Conservation (phyloP, 352 stramenopile species). For the Phytophthora multivora region DNA sequence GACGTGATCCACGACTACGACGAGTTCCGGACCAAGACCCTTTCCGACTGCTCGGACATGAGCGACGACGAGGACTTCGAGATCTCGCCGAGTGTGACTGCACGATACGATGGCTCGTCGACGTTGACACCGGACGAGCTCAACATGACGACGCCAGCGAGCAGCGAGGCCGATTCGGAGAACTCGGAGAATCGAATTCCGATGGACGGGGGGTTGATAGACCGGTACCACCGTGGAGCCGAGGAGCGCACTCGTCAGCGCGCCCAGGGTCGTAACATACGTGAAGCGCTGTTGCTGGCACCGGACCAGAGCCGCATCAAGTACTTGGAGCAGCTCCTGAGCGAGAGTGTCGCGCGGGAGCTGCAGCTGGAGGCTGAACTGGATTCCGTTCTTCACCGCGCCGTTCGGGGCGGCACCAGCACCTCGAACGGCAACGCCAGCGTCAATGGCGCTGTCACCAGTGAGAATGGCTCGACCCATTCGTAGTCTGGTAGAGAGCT, state of each 20-base stretch:
- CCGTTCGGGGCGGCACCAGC: not conserved
- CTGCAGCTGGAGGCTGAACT: constrained; percentile 84
- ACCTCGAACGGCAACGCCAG: constrained; percentile 17
- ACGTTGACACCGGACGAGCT: constrained; percentile 35
- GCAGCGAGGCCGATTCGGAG: constrained; percentile 37
- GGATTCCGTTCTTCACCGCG: constrained; percentile 64
- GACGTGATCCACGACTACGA: constrained; percentile 86
- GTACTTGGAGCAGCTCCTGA: constrained; percentile 86
- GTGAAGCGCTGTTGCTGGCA: constrained; percentile 73
- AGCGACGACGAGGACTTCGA: constrained; percentile 79
- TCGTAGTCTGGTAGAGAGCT: constrained; percentile 20
- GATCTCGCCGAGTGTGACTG: constrained; percentile 37
- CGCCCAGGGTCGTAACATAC: constrained; percentile 76
- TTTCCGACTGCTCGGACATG: constrained; percentile 85
- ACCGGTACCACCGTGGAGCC: constrained; percentile 60
- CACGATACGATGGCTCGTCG: constrained; percentile 42
- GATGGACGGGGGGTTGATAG: constrained; percentile 52
- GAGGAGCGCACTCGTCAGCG: constrained; percentile 83
- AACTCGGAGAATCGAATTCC: constrained; percentile 23
- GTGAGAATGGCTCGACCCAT: constrained; percentile 30
- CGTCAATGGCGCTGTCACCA: constrained; percentile 13
- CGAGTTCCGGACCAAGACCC: constrained; percentile 65
- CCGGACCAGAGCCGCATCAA: constrained; percentile 87
- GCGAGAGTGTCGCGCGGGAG: constrained; percentile 82
- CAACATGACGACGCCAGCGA: constrained; percentile 32